Base-by-base conservation (phyloP, 2,329 filamentous ascomycete genomes). In the Proliferodiscus dingleyae region DNA sequence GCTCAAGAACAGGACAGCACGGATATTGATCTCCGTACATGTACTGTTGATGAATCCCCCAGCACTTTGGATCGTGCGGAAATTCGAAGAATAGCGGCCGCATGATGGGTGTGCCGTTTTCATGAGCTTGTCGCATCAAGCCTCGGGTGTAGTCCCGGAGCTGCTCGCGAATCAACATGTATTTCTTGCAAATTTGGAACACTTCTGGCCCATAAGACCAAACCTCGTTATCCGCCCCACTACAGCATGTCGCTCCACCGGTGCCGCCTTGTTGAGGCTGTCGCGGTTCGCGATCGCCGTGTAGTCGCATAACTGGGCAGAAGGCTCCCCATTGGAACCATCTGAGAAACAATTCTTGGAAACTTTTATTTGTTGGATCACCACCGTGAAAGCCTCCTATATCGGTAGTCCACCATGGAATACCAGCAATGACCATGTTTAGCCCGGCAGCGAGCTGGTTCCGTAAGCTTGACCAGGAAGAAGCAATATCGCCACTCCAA, bases 281-380 rank as follows among this genome's bases (percentile, higher is more conserved):
- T 53, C 72, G 70, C 0, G 81, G 82, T 59, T 83, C 78, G 0
- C 81, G 71, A 57, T 84, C 78, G 5, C 82, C 82, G 53, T 86
- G 81, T 0, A 85, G 68, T 2, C 82, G 66, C 73, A 86, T 81
- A 1, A 85, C 81, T 0, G 81, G 81, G 46, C 79, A 83, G 56
- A 81, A 85, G 0, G 79, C 66, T 0, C 76, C 81, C 79, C 80
- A 85, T 55, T 85, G 81, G 61, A 85, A 85, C 82, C 81, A 85
- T 2, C 82, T 67, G 1, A 80, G 74, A 47, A 85, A 78, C 0
- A 85, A 64, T 57, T 85, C 81, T 6, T 78, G 69, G 62, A 85
- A 85, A 0, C 56, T 66, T 1, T 67, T 63, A 37, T 81, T 72
- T 1, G 67, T 61, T 0, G 80, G 77, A 49, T 81, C 70, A 0